Evolutionary conservation across 768 basidiomycete genomes (phyloP).

Genomic region (Hortiboletus flavorubellus): DNA sequence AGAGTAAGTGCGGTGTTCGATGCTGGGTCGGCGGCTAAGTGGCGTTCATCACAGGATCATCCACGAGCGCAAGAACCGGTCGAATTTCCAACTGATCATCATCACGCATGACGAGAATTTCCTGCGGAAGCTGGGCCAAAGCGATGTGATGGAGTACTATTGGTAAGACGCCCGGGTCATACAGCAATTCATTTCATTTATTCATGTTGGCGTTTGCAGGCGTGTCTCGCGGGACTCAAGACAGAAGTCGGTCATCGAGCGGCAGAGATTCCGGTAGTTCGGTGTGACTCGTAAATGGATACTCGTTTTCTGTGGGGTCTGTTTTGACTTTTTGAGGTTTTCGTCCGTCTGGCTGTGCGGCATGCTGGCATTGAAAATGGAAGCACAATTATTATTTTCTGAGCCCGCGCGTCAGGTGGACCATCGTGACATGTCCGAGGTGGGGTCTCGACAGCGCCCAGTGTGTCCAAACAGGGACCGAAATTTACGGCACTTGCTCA

Average conservation of each 20-base stretch:
- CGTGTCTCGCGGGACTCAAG: conserved; percentile 68
- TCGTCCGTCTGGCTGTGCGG: conserved; percentile 10
- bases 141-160: conserved; percentile 92
- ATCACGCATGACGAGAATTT: conserved; percentile 98
- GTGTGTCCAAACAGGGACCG: neutral
- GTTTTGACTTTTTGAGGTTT: conserved; percentile 10
- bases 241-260: conserved; percentile 78
- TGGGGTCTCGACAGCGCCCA: conserved; percentile 13
- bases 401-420: conserved; percentile 6
- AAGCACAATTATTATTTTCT: neutral
- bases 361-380: conserved; percentile 1
- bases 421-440: conserved; percentile 10
- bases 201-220: conserved; percentile 41
- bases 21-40: neutral
- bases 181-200: neutral
- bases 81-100: conserved; percentile 94
- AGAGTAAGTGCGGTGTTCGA: conserved; percentile 59
- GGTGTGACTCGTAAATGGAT: conserved; percentile 5
- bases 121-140: conserved; percentile 83
- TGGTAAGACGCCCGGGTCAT: conserved; percentile 47
- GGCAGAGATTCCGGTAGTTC: conserved; percentile 59
- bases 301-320: neutral
- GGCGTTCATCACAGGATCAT: conserved; percentile 62
- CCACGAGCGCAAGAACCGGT: conserved; percentile 82
- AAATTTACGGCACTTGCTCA: conserved; percentile 12